Percentiles rank a stretch among this genome's conserved stretches.
Evolutionary conservation across 495 filamentous ascomycete species (phyloP).

Genomic region (Penicillium roqueforti): DNA sequence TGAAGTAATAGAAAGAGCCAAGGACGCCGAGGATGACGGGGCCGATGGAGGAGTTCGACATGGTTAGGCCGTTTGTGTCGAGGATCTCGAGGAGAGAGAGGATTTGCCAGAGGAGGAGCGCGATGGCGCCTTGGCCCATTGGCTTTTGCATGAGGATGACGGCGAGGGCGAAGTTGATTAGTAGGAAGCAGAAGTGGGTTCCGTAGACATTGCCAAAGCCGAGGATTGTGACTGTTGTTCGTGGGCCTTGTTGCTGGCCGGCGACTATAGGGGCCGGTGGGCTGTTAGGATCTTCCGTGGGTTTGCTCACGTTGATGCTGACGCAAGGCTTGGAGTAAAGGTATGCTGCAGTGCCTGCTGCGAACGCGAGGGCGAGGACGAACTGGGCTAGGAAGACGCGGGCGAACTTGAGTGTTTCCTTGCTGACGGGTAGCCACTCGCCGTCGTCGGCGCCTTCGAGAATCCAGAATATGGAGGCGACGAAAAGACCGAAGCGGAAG

Average conservation of each 20-base stretch:
- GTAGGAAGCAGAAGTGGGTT: slow-evolving; percentile 81
- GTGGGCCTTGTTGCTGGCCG: slow-evolving; percentile 27
- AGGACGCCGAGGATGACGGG: slow-evolving; percentile 80
- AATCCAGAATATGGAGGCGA: slow-evolving; percentile 80
- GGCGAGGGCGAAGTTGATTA: slow-evolving; percentile 68
- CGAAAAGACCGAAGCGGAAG: slow-evolving; percentile 69
- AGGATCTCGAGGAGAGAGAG: slow-evolving; percentile 84
- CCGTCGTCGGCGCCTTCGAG: slow-evolving; percentile 89
- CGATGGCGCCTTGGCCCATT: slow-evolving; percentile 84
- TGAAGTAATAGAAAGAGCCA: slow-evolving; percentile 93
- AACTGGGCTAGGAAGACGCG: slow-evolving; percentile 72
- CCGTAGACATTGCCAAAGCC: slow-evolving; percentile 92
- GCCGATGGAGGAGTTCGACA: slow-evolving; percentile 65
- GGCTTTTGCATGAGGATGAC: slow-evolving; percentile 85
- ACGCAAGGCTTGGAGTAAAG: slow-evolving; percentile 73
- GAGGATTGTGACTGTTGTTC: slow-evolving; percentile 68
- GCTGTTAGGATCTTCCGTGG: slow-evolving; percentile 26
- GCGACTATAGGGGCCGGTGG: slow-evolving; percentile 33
- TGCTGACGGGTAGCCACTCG: slow-evolving; percentile 66
- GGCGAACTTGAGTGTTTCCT: slow-evolving; percentile 65
- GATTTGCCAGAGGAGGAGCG: slow-evolving; percentile 75
- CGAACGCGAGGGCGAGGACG: slow-evolving; percentile 63
- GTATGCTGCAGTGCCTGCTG: slow-evolving; percentile 65
- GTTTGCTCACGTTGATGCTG: slow-evolving; percentile 47
- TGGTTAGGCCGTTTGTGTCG: slow-evolving; percentile 65